Base-by-base conservation (phyloP, 306 rosid genomes). In the Pueraria montana region DNA sequence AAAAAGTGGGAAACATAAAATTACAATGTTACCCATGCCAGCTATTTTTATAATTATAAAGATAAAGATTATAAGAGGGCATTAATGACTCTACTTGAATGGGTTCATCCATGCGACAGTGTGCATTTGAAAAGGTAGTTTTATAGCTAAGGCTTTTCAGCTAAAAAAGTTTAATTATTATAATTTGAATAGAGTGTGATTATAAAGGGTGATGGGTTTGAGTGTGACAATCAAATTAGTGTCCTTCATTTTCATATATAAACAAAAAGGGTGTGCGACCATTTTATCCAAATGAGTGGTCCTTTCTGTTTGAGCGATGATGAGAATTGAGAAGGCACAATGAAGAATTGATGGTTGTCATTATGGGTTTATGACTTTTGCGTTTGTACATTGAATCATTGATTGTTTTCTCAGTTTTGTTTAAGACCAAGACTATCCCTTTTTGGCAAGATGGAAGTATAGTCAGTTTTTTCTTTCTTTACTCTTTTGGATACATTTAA, bases 271-370 rank as follows among this genome's bases (percentile, higher is more conserved):
- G 40, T 34, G 40, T n/a, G n/a, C n/a, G 40, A 34, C 34, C 42
- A 13, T 21, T 17, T 18, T 18, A 40, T 11, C 27, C 46, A 1
- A 73, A 73, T 32, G 46, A n/a, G 78, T 32, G 50, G 50, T 74
- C 64, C 49, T 34, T 38, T 56, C 10, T 21, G 23, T 16, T 71
- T 20, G 68, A 56, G 14, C 0, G 16, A 56, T 74, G 67, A 56
- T 38, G 43, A 72, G 9, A 71, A 71, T 46, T 34, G 48, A 30
- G 49, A 53, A 30, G 34, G 12, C 50, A n/a, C 50, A 76, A 74
- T 8, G 17, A 56, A 32, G 10, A 13, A n/a, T 11, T 1, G 36
- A 36, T 55, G 38, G 13, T 23, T 43, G 32, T 26, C 2, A 40
- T 46, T 32, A 23, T 13, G 68, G 27, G 16, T 34, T 56, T 4